A percentile compares a stretch with the other conserved stretches of the same genome.
These are phyloP conservation scores for Diaporthe australafricana DNA, from an alignment of 2,329 filamentous ascomycete genomes.

Conservation along the genomic window DNA sequence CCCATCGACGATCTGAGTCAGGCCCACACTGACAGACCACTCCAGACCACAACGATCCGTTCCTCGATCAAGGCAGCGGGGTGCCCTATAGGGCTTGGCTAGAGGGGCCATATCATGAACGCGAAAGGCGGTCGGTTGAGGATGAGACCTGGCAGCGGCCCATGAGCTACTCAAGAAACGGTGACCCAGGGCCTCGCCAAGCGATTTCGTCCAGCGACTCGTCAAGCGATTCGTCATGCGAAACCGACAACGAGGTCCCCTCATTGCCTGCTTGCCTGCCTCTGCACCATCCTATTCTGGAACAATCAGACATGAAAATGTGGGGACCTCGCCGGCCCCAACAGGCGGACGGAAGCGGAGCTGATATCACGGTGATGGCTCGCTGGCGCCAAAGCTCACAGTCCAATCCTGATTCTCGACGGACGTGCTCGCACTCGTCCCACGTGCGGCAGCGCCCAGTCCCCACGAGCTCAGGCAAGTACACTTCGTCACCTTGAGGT, in stretches of 20 bases:
- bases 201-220: no score
- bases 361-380: slow-evolving; percentile 5
- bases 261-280: background rate
- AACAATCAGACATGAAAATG: background rate
- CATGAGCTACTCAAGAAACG: background rate
- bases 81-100: background rate
- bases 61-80: background rate
- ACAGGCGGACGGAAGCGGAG: background rate
- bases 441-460: slow-evolving; percentile 2
- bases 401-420: slow-evolving; percentile 6
- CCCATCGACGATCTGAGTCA: background rate
- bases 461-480: slow-evolving; percentile 1
- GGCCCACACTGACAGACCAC: background rate
- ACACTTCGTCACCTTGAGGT: background rate
- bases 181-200: background rate
- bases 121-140: background rate
- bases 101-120: background rate
- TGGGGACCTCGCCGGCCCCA: background rate
- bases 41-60: background rate
- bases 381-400: background rate
- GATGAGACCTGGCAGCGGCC: no score
- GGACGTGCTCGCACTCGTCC: background rate
- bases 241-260: background rate
- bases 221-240: slow-evolving; percentile 2
- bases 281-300: background rate